Percentiles rank a stretch among this genome's conserved stretches.
These are phyloP conservation scores for Excoecaria cochinchinensis DNA, from an alignment of 345 rosid genomes.

Conservation along the genomic window DNA sequence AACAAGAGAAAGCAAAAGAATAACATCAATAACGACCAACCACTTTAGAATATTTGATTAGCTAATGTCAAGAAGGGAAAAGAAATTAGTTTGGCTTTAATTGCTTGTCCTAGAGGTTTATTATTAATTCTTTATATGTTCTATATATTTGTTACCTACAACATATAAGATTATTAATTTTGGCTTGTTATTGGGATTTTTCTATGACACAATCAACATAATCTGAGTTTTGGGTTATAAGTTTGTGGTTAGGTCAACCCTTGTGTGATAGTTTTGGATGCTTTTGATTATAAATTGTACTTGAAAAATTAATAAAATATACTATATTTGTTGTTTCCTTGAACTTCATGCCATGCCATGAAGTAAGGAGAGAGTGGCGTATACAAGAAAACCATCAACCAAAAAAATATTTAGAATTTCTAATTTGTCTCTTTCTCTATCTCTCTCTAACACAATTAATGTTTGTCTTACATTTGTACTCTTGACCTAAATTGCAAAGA, in stretches of 20 bases:
- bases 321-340: constrained; percentile 18
- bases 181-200: constrained; percentile 5
- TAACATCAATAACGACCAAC: neutral
- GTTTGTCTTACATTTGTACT: no score
- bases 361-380: constrained; percentile 19
- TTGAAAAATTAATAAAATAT: neutral
- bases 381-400: neutral
- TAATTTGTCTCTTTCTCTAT: no score
- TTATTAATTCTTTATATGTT: neutral
- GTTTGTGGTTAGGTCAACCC: constrained; percentile 40
- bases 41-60: no score
- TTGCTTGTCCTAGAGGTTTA: no score
- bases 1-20: neutral
- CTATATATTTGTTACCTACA: constrained; percentile 20
- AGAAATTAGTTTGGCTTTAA: no score
- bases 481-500: no score
- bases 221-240: neutral
- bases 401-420: neutral
- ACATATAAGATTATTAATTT: constrained; percentile 1
- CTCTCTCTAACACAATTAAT: no score
- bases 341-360: constrained; percentile 38
- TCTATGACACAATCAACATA: constrained; percentile 9
- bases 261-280: constrained; percentile 15
- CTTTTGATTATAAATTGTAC: no score
- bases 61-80: no score